Conservation (phyloP, 179 eudicot genomes). For the Carnegiea gigantea region DNA sequence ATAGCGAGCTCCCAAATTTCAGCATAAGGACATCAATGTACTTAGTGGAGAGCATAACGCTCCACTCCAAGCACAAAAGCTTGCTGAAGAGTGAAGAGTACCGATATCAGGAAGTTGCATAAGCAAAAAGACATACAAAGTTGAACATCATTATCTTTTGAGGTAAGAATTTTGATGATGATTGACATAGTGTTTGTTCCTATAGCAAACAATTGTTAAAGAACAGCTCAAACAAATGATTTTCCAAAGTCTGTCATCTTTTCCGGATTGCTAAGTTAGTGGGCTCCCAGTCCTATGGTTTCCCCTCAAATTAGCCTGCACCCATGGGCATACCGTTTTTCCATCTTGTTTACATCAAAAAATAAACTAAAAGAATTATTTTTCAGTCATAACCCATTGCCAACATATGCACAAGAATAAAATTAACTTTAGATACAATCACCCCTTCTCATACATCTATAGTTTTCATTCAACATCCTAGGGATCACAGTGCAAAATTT, state of each 20-base stretch:
- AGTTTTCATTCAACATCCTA: neutral
- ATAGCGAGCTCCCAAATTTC: neutral
- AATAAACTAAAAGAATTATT: no score
- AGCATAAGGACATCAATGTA: neutral
- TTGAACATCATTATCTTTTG: neutral
- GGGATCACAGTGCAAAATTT: neutral
- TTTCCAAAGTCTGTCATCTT: neutral
- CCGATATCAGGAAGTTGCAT: neutral
- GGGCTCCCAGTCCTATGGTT: neutral
- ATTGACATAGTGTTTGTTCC: neutral
- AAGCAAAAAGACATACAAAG: neutral
- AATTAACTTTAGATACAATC: no score
- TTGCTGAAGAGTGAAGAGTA: neutral
- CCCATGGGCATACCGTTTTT: no score
- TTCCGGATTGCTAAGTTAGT: neutral
- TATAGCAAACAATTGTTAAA: neutral
- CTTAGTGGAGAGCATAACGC: neutral
- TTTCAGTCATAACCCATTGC: neutral
- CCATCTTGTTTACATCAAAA: neutral
- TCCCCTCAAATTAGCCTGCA: neutral
- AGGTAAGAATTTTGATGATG: neutral
- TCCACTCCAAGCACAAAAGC: neutral
- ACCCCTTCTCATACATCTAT: neutral
- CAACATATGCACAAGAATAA: neutral
- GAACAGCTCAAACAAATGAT: no score